Evolutionary conservation across 1,284 basidiomycete genomes (phyloP).

Genomic region (Apiotrichum sp.): DNA sequence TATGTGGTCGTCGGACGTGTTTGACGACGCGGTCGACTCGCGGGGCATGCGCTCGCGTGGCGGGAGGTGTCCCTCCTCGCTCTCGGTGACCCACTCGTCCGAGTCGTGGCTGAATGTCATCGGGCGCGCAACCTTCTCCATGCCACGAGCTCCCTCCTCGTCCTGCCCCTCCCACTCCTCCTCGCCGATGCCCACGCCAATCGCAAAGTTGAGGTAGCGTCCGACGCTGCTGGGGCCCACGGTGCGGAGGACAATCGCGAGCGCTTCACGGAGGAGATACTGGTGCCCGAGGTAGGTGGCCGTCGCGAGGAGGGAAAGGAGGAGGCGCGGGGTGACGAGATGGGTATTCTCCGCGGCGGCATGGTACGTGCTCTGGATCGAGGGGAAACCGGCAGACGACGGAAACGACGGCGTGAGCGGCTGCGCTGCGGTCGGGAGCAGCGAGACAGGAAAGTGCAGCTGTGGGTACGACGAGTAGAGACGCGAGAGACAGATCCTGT

Average conservation of each 20-base stretch:
- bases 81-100: constrained; percentile 11
- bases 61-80: not conserved
- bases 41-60: not conserved
- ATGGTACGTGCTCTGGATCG: constrained; percentile 59
- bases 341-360: constrained; percentile 53
- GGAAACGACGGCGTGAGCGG: constrained; percentile 64
- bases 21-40: constrained; percentile 12
- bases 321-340: constrained; percentile 69
- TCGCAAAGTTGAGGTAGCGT: constrained; percentile 75
- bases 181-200: constrained; percentile 62
- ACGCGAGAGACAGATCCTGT: constrained; percentile 70
- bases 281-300: constrained; percentile 80
- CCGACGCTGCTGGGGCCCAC: constrained; percentile 72
- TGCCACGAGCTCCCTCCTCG: constrained; percentile 60
- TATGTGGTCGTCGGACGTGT: constrained; percentile 4
- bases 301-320: constrained; percentile 79
- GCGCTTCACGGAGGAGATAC: constrained; percentile 64
- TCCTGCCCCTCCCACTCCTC: constrained; percentile 48
- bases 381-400: constrained; percentile 55
- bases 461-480: constrained; percentile 79
- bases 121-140: constrained; percentile 61
- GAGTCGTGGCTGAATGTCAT: constrained; percentile 24
- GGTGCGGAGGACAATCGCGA: constrained; percentile 64
- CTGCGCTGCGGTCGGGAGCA: constrained; percentile 59
- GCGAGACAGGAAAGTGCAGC: constrained; percentile 59